Conservation (phyloP, 257 asterid genomes). For the Striga asiatica region DNA sequence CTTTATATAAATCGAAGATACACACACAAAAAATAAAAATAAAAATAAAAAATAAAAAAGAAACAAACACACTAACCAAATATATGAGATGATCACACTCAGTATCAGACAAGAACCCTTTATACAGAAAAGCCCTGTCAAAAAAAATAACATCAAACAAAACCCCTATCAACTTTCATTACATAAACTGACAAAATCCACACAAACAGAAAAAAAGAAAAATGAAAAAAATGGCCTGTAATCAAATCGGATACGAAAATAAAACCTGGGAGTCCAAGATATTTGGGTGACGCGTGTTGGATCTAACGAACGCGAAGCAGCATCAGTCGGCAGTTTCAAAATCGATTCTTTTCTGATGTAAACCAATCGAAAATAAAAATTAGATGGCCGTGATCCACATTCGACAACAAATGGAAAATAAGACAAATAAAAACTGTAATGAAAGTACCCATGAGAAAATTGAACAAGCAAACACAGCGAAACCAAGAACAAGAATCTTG, state of each 20-base stretch:
- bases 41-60: not conserved
- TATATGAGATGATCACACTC: slow-evolving; percentile 62
- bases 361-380: not conserved
- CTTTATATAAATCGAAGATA: too few relatives aligned
- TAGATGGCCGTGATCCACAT: not conserved
- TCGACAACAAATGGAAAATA: not conserved
- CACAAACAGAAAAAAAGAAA: not conserved
- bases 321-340: slow-evolving; percentile 22
- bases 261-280: slow-evolving; percentile 58
- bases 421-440: not conserved
- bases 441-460: slow-evolving; percentile 23
- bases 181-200: not conserved
- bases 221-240: too few relatives aligned
- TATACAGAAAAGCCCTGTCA: slow-evolving; percentile 52
- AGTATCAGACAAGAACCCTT: slow-evolving; percentile 42
- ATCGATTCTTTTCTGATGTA: slow-evolving; percentile 25
- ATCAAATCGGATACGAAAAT: too few relatives aligned
- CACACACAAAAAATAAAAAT: too few relatives aligned
- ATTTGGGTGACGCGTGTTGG: slow-evolving; percentile 60
- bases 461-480: slow-evolving; percentile 19
- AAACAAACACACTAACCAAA: slow-evolving; percentile 32
- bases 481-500: slow-evolving; percentile 17
- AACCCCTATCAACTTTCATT: not conserved
- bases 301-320: slow-evolving; percentile 29
- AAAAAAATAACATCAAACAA: slow-evolving; percentile 7